A percentile compares a stretch with the other conserved stretches of the same genome.
phyloP scores from a whole-genome alignment of 2,329 filamentous ascomycete genomes.

The Seiridium unicorne region DNA sequence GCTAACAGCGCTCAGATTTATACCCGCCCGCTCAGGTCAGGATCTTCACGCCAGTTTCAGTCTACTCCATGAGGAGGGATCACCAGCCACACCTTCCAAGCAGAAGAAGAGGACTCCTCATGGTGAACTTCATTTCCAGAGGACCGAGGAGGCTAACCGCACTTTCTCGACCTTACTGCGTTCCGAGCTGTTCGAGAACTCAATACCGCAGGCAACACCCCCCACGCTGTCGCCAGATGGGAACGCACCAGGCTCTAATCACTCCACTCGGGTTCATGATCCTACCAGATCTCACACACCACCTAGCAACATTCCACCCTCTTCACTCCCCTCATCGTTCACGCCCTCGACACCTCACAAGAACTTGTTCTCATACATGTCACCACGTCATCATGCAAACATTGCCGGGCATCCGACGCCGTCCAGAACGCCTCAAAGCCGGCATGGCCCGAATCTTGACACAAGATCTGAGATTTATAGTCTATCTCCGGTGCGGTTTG shows the following conservation, averaged over 20 bases:
- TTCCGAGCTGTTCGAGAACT: constrained; percentile 87
- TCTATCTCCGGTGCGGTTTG: constrained; percentile 87
- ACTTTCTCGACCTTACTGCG: constrained; percentile 87
- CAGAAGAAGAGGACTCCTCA: constrained; percentile 82
- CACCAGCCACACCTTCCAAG: constrained; percentile 85
- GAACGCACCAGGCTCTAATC: constrained; percentile 44
- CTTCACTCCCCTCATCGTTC: constrained; percentile 68
- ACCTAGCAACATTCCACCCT: constrained; percentile 64
- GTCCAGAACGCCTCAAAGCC: constrained; percentile 82
- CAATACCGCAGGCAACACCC: constrained; percentile 77
- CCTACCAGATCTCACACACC: constrained; percentile 78
- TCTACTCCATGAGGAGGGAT: constrained; percentile 87
- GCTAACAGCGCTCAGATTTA: constrained; percentile 65
- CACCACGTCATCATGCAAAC: constrained; percentile 66
- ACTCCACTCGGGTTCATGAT: constrained; percentile 57
- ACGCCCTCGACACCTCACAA: constrained; percentile 96
- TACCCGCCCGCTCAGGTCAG: constrained; percentile 89
- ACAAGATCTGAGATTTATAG: constrained; percentile 92
- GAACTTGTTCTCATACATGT: constrained; percentile 92
- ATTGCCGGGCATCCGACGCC: constrained; percentile 83
- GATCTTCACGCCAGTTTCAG: constrained; percentile 93
- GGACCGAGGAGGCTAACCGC: constrained; percentile 90
- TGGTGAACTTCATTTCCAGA: constrained; percentile 91
- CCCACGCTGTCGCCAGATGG: constrained; percentile 61
- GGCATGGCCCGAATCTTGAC: constrained; percentile 85